A percentile compares a stretch with the other conserved stretches of the same genome.
phyloP scores from a whole-genome alignment of 1,139 yeast species.

The Protomyces arabidopsidicola region DNA sequence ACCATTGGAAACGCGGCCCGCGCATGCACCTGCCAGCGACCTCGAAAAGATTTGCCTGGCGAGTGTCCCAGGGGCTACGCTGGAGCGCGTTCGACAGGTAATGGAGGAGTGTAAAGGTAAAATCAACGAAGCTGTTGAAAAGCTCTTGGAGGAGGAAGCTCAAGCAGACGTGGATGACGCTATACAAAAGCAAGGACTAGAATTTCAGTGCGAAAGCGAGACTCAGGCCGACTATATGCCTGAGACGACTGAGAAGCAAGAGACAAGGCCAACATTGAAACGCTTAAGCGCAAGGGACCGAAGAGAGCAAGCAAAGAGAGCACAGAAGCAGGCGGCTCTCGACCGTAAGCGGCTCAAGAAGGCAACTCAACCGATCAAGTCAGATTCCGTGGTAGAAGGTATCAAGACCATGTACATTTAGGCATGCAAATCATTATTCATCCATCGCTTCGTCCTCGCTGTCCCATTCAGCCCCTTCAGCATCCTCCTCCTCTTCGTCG shows the following conservation, averaged over 20 bases:
- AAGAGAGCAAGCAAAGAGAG: conserved; percentile 17
- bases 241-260: background rate
- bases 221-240: background rate
- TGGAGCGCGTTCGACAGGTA: conserved; percentile 29
- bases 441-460: conserved; percentile 27
- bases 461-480: conserved; percentile 15
- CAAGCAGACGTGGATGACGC: conserved; percentile 23
- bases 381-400: background rate
- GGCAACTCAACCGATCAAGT: background rate
- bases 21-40: conserved; percentile 38
- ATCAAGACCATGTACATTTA: conserved; percentile 8
- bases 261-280: background rate
- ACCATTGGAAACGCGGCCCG: background rate
- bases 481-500: conserved; percentile 5
- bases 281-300: conserved; percentile 9
- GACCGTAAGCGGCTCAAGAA: conserved; percentile 5
- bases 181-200: background rate
- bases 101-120: conserved; percentile 16
- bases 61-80: conserved; percentile 29
- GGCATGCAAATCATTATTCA: background rate
- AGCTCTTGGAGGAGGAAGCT: conserved; percentile 31
- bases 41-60: conserved; percentile 37
- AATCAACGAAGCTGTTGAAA: conserved; percentile 30
- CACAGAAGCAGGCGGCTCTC: conserved; percentile 19
- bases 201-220: background rate